A percentile compares a stretch with the other conserved stretches of the same genome.
phyloP scores from a whole-genome alignment of 768 basidiomycete species.

The Russula ochroleuca region DNA sequence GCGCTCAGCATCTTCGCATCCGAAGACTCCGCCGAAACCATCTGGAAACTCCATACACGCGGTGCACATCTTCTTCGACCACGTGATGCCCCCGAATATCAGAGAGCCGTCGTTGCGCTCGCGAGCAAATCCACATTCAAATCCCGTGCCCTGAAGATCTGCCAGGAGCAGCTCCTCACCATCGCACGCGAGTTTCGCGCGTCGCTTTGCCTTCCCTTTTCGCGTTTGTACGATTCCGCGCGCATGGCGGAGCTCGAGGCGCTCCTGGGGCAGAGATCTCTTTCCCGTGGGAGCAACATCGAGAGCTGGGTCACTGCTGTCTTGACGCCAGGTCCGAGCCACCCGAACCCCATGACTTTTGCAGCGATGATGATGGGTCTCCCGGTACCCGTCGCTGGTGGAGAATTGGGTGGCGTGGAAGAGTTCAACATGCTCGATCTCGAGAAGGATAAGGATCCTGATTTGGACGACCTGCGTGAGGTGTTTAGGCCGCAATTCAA shows the following conservation, averaged over 20 bases:
- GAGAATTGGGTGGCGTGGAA: conserved; percentile 43
- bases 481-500: conserved; percentile 57
- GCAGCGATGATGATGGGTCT: conserved; percentile 63
- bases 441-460: conserved; percentile 46
- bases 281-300: conserved; percentile 45
- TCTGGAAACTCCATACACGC: conserved; percentile 43
- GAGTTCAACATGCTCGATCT: conserved; percentile 49
- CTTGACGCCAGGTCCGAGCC: conserved; percentile 37
- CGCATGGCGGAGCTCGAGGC: conserved; percentile 44
- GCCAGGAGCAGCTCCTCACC: conserved; percentile 52
- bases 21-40: conserved; percentile 35
- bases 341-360: conserved; percentile 52
- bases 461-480: conserved; percentile 56
- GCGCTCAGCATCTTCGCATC: conserved; percentile 51
- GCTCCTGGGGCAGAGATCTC: conserved; percentile 39
- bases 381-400: conserved; percentile 39
- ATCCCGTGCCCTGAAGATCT: conserved; percentile 39
- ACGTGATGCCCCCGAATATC: conserved; percentile 47
- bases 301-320: conserved; percentile 51
- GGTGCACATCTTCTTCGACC: conserved; percentile 58
- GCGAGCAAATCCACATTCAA: conserved; percentile 31
- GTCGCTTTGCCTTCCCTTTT: conserved; percentile 45
- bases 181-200: conserved; percentile 42
- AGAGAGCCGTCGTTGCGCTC: conserved; percentile 43
- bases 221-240: conserved; percentile 41